A percentile compares a stretch with the other conserved stretches of the same genome.
Evolutionary conservation across 116 monocot species (phyloP).

Genomic region (Phalaenopsis hybrid): DNA sequence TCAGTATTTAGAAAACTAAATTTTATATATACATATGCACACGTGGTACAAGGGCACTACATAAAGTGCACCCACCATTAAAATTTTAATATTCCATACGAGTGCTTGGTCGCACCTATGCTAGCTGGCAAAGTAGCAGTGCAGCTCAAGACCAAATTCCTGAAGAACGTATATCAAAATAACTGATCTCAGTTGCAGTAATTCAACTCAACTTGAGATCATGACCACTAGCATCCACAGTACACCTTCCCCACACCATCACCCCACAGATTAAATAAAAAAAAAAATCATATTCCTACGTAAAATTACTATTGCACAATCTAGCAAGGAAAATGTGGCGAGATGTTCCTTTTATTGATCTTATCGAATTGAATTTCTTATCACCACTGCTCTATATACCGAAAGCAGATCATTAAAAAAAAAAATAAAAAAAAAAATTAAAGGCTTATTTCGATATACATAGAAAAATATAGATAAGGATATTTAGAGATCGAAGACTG

Average conservation of each 20-base stretch:
- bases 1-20: no score
- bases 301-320: not conserved
- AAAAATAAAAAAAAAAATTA: not conserved
- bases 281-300: not conserved
- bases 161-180: no score
- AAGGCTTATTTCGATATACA: not conserved
- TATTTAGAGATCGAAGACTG: not conserved
- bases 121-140: no score
- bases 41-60: no score
- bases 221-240: not conserved
- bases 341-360: not conserved
- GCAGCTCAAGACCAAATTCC: no score
- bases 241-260: not conserved
- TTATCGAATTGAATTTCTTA: not conserved
- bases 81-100: no score
- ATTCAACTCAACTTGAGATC: no score
- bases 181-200: no score
- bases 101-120: no score
- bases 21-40: no score
- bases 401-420: not conserved
- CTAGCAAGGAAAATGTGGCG: constrained; percentile 1
- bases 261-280: no score
- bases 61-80: no score
- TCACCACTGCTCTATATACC: not conserved
- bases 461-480: not conserved